A percentile compares a stretch with the other conserved stretches of the same genome.
These are phyloP conservation scores for Teunomyces atbi DNA, from an alignment of 805 yeast genomes.

Conservation along the genomic window DNA sequence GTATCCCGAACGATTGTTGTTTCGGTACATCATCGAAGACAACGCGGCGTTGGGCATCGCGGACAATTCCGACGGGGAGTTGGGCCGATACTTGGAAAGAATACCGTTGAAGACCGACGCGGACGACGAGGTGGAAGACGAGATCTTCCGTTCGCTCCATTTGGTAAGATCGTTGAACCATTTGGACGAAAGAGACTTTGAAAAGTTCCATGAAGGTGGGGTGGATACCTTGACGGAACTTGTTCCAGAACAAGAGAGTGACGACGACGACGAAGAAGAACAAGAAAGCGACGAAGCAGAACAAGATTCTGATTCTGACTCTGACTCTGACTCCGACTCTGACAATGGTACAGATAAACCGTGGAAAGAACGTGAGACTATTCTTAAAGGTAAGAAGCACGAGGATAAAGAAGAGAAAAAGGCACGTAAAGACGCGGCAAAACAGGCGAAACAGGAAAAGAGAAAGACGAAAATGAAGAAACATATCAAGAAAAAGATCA, in stretches of 20 bases:
- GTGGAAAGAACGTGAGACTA: constrained; percentile 43
- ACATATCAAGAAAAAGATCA: constrained; percentile 72
- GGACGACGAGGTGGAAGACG: constrained; percentile 67
- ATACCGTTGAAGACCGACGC: constrained; percentile 59
- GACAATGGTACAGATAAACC: constrained; percentile 23
- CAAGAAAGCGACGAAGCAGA: constrained; percentile 23
- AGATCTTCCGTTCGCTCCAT: constrained; percentile 79
- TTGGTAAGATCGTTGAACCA: constrained; percentile 77
- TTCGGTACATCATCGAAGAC: constrained; percentile 67
- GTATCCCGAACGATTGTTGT: constrained; percentile 78
- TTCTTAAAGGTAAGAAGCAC: constrained; percentile 67
- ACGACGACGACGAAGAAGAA: constrained; percentile 22
- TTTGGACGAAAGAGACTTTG: constrained; percentile 86
- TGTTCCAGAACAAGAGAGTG: constrained; percentile 32
- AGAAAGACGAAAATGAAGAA: constrained; percentile 81
- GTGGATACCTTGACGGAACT: constrained; percentile 72
- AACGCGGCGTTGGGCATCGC: constrained; percentile 34
- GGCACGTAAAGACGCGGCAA: constrained; percentile 71
- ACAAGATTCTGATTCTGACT: constrained; percentile 19
- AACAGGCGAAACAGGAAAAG: constrained; percentile 74
- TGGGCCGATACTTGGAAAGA: constrained; percentile 42
- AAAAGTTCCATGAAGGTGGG: constrained; percentile 73
- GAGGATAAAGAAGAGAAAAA: constrained; percentile 79
- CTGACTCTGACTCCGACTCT: constrained; percentile 20
- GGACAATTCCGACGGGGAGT: constrained; percentile 41